Evolutionary conservation across 2,329 filamentous ascomycete species (phyloP), one percentile per base, ranked within the genome.

Genomic region (Pseudogymnoascus sp.): DNA sequence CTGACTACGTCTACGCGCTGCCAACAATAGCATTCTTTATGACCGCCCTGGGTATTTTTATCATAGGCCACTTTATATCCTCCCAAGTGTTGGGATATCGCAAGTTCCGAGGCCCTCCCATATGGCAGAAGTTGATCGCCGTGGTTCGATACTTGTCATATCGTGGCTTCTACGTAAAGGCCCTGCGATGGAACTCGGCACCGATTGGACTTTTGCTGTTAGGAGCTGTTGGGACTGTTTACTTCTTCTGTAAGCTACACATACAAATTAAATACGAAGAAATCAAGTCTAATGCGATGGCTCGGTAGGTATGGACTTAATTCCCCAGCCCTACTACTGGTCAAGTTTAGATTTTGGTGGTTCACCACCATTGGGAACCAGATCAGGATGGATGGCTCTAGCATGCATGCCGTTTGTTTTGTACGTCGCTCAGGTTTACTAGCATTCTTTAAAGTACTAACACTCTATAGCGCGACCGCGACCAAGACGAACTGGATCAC

Each of bases 301-400:
- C 12, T 49, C 39, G 25, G 19, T 60, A 76, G 77, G 71, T n/a
- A 77, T 81, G 77, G 77, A 76, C 0, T 72, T 82, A 1, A 78
- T 75, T 1, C 80, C 82, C 0, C 69, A 74, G 25, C 81, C 82
- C 0, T 84, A 83, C 69, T 84, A 84, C 73, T 84, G 82, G 82
- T 78, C 80, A 0, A 78, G 76, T 58, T 22, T 38, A 8, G 58
- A 38, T 25, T 84, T 76, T 66, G 82, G 81, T 7, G 72, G 74
- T 82, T 84, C 66, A 71, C 85, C 85, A 36, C 85, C 85, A 5
- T 69, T 88, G 62, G 84, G 84, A 2, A 79, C 87, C 49, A 79
- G 85, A 62, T 79, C 84, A 14, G 85, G 85, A 5, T 87, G 88
- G 85, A 78, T 88, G 60, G 82, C 85, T 12, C 82, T 87, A 5